phyloP scores from a whole-genome alignment of 2,329 filamentous ascomycete genomes.

The Cladosporium sp. region DNA sequence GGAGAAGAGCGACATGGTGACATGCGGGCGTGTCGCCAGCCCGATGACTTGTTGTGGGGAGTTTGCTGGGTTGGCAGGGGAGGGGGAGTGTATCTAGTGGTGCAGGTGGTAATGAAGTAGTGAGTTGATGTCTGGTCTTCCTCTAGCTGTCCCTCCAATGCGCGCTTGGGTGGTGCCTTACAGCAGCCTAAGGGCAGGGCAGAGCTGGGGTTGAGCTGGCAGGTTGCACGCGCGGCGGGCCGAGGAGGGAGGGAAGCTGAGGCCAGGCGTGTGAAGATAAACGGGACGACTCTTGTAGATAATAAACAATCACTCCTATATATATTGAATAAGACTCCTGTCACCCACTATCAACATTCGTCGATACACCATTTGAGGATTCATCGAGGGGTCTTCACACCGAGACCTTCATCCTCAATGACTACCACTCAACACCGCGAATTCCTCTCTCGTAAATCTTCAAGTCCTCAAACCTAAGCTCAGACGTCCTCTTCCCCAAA shows the following conservation, averaged over 20 bases:
- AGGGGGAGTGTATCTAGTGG: no score
- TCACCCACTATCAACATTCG: no score
- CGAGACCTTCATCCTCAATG: no score
- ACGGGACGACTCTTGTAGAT: no score
- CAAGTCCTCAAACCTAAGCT: neutral
- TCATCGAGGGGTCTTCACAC: no score
- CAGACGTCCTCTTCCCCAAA: neutral
- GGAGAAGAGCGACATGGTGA: conserved; percentile 80
- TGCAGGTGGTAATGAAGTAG: neutral
- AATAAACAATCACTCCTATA: no score
- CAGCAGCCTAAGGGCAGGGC: neutral
- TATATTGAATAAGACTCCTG: no score
- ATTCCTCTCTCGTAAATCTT: no score
- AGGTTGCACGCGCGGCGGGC: neutral
- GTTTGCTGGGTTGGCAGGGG: neutral
- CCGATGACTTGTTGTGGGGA: neutral
- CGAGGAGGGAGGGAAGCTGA: neutral
- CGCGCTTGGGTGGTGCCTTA: neutral
- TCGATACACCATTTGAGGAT: no score
- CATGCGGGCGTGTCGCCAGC: conserved; percentile 13
- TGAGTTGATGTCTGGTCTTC: neutral
- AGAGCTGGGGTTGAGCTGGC: neutral
- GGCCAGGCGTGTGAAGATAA: neutral
- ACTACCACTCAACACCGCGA: no score
- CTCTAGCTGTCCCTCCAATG: conserved; percentile 6